Conservation (phyloP, 1,139 yeast genomes). For the Yamadazyma jaroonii region DNA sequence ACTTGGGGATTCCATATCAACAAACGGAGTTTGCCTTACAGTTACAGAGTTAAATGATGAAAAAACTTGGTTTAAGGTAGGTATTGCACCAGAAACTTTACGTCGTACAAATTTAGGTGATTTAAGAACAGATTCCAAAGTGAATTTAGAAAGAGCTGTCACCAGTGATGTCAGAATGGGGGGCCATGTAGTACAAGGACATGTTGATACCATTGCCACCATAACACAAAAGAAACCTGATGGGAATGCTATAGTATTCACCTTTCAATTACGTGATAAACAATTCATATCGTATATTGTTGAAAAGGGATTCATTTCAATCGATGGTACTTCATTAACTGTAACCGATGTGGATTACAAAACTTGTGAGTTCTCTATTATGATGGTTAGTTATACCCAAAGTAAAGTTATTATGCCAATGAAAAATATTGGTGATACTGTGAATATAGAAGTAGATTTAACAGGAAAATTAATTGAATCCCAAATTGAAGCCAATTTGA, state of each 20-base stretch:
- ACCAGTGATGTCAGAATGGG: slow-evolving; percentile 81
- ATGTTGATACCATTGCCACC: slow-evolving; percentile 83
- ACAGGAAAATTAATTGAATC: slow-evolving; percentile 90
- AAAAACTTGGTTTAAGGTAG: slow-evolving; percentile 68
- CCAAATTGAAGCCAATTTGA: slow-evolving; percentile 63
- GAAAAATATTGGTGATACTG: slow-evolving; percentile 60
- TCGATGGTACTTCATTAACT: slow-evolving; percentile 94
- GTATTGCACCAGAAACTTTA: slow-evolving; percentile 90
- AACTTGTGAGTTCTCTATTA: slow-evolving; percentile 65
- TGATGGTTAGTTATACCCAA: slow-evolving; percentile 93
- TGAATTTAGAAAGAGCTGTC: slow-evolving; percentile 91
- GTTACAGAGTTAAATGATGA: slow-evolving; percentile 74
- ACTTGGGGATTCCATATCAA: slow-evolving; percentile 87
- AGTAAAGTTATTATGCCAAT: slow-evolving; percentile 69
- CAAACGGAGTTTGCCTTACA: slow-evolving; percentile 90
- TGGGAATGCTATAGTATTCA: slow-evolving; percentile 75
- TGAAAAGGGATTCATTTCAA: slow-evolving; percentile 86
- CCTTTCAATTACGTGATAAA: slow-evolving; percentile 69
- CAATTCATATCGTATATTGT: slow-evolving; percentile 73
- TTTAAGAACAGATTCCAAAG: slow-evolving; percentile 55
- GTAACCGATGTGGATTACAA: slow-evolving; percentile 70
- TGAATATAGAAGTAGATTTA: slow-evolving; percentile 91
- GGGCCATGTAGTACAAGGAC: slow-evolving; percentile 98
- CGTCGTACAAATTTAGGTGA: slow-evolving; percentile 74
- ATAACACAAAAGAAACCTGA: slow-evolving; percentile 58